Evolutionary conservation across 2,329 filamentous ascomycete species (phyloP).

Genomic region (Beauveria varroae): DNA sequence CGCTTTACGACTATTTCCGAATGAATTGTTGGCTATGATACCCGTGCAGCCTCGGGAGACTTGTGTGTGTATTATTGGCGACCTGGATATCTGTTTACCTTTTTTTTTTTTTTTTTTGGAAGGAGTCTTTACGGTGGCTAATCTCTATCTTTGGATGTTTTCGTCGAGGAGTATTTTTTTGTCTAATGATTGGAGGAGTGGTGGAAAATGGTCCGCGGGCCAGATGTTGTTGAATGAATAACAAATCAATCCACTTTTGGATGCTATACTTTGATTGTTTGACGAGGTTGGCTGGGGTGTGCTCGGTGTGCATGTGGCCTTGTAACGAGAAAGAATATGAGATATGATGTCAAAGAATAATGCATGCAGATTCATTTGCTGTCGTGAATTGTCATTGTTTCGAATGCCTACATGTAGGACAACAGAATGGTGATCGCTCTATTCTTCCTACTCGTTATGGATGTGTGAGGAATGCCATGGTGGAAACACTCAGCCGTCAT

Average conservation of each 20-base stretch:
- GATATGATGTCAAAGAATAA: neutral
- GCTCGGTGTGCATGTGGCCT: too few relatives aligned
- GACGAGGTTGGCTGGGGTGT: neutral
- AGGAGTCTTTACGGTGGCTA: neutral
- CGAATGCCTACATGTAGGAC: too few relatives aligned
- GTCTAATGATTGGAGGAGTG: conserved; percentile 8
- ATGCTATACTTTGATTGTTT: neutral
- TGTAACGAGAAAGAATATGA: neutral
- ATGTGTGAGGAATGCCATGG: too few relatives aligned
- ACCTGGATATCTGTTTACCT: conserved; percentile 4
- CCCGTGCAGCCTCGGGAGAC: neutral
- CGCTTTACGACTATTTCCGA: neutral
- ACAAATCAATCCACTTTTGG: conserved; percentile 1
- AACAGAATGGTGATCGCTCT: too few relatives aligned
- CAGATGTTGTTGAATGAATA: neutral
- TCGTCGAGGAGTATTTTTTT: conserved; percentile 8
- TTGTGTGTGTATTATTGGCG: conserved; percentile 9
- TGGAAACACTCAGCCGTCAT: too few relatives aligned
- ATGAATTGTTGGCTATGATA: conserved; percentile 3
- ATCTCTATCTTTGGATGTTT: conserved; percentile 5
- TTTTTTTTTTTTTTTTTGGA: conserved; percentile 1
- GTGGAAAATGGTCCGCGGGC: neutral
- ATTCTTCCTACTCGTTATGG: too few relatives aligned
- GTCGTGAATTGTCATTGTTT: too few relatives aligned
- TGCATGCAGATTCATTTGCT: neutral